Conservation (phyloP, 345 rosid genomes). For the Physaria fendleri region DNA sequence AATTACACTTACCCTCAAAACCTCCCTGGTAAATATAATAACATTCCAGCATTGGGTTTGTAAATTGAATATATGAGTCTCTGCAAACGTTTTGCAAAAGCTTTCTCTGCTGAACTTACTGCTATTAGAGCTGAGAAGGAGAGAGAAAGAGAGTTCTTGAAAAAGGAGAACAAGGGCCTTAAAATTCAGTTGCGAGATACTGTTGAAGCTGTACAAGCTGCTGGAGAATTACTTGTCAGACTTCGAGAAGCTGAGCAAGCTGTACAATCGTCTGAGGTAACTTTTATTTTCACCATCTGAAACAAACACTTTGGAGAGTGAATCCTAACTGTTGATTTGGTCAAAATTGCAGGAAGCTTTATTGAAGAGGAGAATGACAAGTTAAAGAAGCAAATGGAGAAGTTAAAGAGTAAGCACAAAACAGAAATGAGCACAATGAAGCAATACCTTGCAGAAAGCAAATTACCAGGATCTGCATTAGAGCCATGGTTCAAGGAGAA, state of each 20-base stretch:
- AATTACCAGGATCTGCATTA: constrained; percentile 72
- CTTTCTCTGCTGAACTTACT: no score
- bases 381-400: constrained; percentile 82
- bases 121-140: constrained; percentile 86
- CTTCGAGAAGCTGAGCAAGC: constrained; percentile 85
- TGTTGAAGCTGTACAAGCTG: constrained; percentile 95
- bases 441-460: constrained; percentile 88
- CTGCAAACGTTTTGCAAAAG: no score
- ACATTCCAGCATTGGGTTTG: no score
- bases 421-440: constrained; percentile 93
- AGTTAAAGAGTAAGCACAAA: constrained; percentile 78
- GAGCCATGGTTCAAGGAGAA: constrained; percentile 29
- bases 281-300: not conserved
- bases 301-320: not conserved
- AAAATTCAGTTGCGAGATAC: constrained; percentile 84
- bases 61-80: no score
- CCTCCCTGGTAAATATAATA: constrained; percentile 63
- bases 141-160: constrained; percentile 65
- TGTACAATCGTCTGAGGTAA: constrained; percentile 72
- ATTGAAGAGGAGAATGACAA: constrained; percentile 65
- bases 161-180: constrained; percentile 75
- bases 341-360: constrained; percentile 41
- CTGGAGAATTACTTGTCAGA: constrained; percentile 88
- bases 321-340: not conserved
- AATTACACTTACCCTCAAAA: constrained; percentile 85